Base-by-base conservation (phyloP, 2,329 filamentous ascomycete species). In the Dactylellina drechsleri region DNA sequence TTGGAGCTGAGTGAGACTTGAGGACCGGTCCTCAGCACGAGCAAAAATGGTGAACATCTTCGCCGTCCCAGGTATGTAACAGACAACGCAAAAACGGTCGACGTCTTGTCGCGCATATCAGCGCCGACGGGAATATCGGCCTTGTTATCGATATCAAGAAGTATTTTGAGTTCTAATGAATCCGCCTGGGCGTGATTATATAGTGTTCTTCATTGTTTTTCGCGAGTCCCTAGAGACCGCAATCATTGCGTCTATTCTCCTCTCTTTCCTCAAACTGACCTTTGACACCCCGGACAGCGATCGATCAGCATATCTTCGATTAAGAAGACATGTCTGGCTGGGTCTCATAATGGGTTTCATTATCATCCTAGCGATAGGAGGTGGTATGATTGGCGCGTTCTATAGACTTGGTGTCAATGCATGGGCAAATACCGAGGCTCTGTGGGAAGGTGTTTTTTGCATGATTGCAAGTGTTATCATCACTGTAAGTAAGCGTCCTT, bases 141-240 rank as follows among this genome's bases (percentile, higher is more conserved):
- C 31, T 36, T 36, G 31, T 36, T 36, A 36, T 10, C 31, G 6
- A 36, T 36, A 7, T 36, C 31, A 10, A 36, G 31, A 10, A 7
- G 10, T 36, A 36, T 2, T 36, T 36, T 36, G 31, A 8, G 31
- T 7, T 36, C 31, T 36, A 36, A 36, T 36, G 1, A 36, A 7
- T 36, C 31, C 31, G 10, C 10, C 31, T 36, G 6, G 31, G 6
- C 6, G 31, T 36, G 31, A 36, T n/a, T 43, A 43, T 43, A n/a
- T 52, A 79, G 88, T 96, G 66, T 96, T 96, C 84, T 93, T 97
- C 84, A 91, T 97, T 81, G 89, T 92, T 83, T 95, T 96, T 81
- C 89, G 93, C 80, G 93, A 96, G 83, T 88, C 89, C 49, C 84
- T 96, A 56, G 92, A 96, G 84, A 91, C 90, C 0, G 89, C 87